A percentile compares a stretch with the other conserved stretches of the same genome.
These are phyloP conservation scores for Clausena lansium DNA, from an alignment of 345 rosid genomes.

Conservation along the genomic window DNA sequence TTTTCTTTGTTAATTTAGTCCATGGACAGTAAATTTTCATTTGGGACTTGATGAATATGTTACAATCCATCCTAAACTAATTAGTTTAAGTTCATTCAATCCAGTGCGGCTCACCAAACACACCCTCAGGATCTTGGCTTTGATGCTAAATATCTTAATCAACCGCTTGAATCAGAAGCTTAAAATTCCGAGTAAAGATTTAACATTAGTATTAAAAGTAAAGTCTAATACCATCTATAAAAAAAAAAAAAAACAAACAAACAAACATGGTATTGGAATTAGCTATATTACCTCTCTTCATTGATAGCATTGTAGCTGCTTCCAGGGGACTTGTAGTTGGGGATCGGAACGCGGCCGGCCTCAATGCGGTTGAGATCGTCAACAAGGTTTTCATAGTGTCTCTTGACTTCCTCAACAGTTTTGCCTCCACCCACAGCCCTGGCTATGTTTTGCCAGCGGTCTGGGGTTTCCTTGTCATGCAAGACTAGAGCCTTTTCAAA, in stretches of 20 bases:
- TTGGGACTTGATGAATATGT: no score
- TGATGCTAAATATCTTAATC: not conserved
- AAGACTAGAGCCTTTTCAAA: slow-evolving; percentile 52
- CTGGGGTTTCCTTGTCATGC: slow-evolving; percentile 55
- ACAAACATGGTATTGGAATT: not conserved
- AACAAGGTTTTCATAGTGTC: slow-evolving; percentile 42
- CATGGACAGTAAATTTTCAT: slow-evolving; percentile 1
- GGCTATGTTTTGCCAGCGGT: slow-evolving; percentile 56
- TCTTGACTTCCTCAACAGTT: slow-evolving; percentile 47
- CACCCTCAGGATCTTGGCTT: not conserved
- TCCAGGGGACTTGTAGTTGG: slow-evolving; percentile 38
- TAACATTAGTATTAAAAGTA: not conserved
- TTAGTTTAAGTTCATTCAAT: not conserved
- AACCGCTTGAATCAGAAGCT: not conserved
- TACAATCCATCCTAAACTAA: not conserved
- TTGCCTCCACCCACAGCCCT: slow-evolving; percentile 51
- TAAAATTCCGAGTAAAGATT: not conserved
- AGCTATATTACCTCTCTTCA: slow-evolving; percentile 22
- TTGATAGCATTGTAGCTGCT: slow-evolving; percentile 5
- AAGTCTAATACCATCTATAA: no score
- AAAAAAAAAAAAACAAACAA: no score
- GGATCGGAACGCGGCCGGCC: slow-evolving; percentile 49
- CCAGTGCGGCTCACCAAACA: not conserved
- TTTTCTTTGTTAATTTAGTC: not conserved
- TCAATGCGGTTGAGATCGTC: slow-evolving; percentile 52